Conservation (phyloP, 1,139 yeast genomes). For the Pneumocystis oryctolagi region DNA sequence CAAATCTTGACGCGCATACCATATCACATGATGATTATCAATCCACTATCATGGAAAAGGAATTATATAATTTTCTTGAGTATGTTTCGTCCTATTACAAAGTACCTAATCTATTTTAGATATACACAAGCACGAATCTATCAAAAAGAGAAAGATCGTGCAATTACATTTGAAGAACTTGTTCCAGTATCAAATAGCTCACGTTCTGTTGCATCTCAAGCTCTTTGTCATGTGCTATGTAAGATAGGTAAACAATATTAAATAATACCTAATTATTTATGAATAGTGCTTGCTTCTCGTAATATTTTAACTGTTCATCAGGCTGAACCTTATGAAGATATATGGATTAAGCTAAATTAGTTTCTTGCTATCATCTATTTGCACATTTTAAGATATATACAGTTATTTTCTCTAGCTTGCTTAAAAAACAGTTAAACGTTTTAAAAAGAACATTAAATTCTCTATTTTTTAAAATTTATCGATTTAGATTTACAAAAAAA, state of each 20-base stretch:
- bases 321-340: background rate
- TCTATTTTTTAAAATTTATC: too few species aligned
- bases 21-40: background rate
- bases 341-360: background rate
- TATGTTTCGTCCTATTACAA: background rate
- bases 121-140: background rate
- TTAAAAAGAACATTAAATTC: background rate
- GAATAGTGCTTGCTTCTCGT: background rate
- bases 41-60: background rate
- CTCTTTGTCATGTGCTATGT: background rate
- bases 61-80: background rate
- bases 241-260: background rate
- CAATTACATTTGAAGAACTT: background rate
- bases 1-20: background rate
- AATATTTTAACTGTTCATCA: background rate
- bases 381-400: background rate
- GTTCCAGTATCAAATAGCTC: background rate
- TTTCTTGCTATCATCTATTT: background rate
- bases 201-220: slow-evolving; percentile 1
- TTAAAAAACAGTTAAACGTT: background rate
- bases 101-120: background rate
- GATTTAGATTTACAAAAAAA: too few species aligned
- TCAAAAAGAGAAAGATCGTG: background rate
- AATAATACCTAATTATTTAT: background rate
- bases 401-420: background rate